phyloP scores from a whole-genome alignment of 192 early-diverging fungal genomes.

The Coemansia umbellata region DNA sequence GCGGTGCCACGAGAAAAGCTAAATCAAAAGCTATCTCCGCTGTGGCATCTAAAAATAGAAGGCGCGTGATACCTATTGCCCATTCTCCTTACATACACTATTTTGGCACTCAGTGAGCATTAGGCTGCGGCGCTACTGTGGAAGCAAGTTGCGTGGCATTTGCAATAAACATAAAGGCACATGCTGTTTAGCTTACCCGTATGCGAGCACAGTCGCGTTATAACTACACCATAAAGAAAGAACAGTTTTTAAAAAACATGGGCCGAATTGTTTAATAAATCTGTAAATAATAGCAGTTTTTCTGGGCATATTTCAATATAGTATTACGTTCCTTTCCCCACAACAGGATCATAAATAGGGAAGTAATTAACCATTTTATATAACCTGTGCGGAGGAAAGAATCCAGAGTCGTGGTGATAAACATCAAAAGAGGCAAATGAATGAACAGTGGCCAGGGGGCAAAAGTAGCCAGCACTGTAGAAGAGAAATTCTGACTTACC shows the following conservation, averaged over 20 bases:
- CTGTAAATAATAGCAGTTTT: background rate
- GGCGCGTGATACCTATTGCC: background rate
- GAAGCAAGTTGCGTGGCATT: too few relatives aligned
- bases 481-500: constrained; percentile 41
- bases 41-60: background rate
- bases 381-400: too few relatives aligned
- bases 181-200: constrained; percentile 70
- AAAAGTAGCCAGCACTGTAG: background rate
- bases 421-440: too few relatives aligned
- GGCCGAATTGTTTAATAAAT: background rate
- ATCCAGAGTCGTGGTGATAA: too few relatives aligned
- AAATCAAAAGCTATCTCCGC: too few relatives aligned
- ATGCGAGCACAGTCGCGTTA: constrained; percentile 92
- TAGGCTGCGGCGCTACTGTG: too few relatives aligned
- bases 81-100: background rate
- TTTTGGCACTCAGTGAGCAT: too few relatives aligned
- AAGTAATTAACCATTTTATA: too few relatives aligned
- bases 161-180: too few relatives aligned
- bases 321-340: background rate
- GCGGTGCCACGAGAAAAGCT: background rate
- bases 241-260: background rate
- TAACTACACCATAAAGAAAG: constrained; percentile 41
- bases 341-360: too few relatives aligned
- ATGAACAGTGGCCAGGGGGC: background rate
- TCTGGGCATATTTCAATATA: too few relatives aligned